Evolutionary conservation across 2,329 filamentous ascomycete genomes (phyloP), one percentile per base, ranked within the genome.

Genomic region (Rhynchosporium graminicola): DNA sequence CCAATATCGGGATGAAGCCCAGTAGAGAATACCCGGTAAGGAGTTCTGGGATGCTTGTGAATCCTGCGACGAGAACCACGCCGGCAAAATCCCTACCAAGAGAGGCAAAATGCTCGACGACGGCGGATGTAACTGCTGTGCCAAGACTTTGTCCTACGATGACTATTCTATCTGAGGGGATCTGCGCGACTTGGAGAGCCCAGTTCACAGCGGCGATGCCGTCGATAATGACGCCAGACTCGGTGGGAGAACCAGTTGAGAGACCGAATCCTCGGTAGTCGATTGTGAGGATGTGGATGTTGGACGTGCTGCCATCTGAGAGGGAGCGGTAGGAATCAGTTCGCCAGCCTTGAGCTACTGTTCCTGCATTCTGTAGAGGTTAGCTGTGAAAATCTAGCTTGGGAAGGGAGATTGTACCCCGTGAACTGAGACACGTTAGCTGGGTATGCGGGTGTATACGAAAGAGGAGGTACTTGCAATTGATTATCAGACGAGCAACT

Each of bases 191-290:
- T 26, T 84, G 77, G 43, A 92, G 80, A 9, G 90, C 85, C 78
- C 90, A 96, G 64, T 92, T 82, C 3, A 96, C 80, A 3, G 91
- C 78, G 0, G 91, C 81, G 3, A 89, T 80, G 15, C 88, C 91
- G 73, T 98, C 94, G 4, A 84, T 85, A 60, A 96, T 90, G 7
- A 98, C 78, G 0, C 94, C 94, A 42, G 83, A 78, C 77, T 98
- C 94, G 0, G 87, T 88, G 0, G 94, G 94, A 3, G 77, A 78
- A n/a, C 94, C 92, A 0, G 87, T 91, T 8, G 90, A 95, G 45
- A 85, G 82, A 0, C 92, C 93, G 69, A 91, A 97, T 6, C 93
- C 93, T 20, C 93, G 89, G 76, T 97, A 97, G 79, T 97, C 92
- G 70, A 97, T 87, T 45, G 91, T 85, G n/a, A 97, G 80, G 50